These are phyloP conservation scores for Aleurites moluccanus DNA, from an alignment of 441 rosid genomes.

Conservation along the genomic window DNA sequence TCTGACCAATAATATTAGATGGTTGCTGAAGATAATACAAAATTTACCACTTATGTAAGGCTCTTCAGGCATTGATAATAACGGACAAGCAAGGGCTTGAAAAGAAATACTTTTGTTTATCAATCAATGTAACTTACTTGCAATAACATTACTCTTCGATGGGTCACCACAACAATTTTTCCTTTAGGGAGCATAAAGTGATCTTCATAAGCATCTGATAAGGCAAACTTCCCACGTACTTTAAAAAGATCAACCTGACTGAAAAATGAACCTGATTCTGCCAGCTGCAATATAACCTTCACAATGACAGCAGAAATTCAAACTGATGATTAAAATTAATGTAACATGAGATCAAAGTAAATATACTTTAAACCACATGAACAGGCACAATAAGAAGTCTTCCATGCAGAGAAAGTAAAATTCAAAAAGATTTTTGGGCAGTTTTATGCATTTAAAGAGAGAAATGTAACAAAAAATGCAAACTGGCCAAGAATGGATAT, in stretches of 20 bases:
- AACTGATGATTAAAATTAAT: constrained; percentile 15
- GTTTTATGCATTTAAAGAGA: not conserved
- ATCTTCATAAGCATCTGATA: constrained; percentile 95
- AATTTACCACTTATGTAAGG: constrained; percentile 38
- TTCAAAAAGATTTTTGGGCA: not conserved
- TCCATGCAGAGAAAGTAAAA: not conserved
- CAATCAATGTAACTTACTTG: constrained; percentile 59
- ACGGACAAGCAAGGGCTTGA: not conserved
- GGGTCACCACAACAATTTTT: constrained; percentile 73
- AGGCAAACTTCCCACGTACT: constrained; percentile 96
- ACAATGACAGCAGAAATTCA: constrained; percentile 27
- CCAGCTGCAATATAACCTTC: constrained; percentile 94
- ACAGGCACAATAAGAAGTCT: not conserved
- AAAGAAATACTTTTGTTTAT: constrained; percentile 13
- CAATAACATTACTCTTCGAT: constrained; percentile 79
- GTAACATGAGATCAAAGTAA: not conserved
- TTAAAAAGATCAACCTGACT: constrained; percentile 97
- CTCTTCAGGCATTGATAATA: not conserved
- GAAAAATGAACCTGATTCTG: constrained; percentile 93
- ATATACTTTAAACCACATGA: not conserved
- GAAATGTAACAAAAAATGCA: not conserved
- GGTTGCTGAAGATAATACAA: constrained; percentile 65
- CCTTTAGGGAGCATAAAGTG: constrained; percentile 88
- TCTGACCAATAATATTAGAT: constrained; percentile 76
- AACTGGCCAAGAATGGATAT: not conserved